Conservation (phyloP, 805 yeast genomes). For the Nakazawaea ernobii region DNA sequence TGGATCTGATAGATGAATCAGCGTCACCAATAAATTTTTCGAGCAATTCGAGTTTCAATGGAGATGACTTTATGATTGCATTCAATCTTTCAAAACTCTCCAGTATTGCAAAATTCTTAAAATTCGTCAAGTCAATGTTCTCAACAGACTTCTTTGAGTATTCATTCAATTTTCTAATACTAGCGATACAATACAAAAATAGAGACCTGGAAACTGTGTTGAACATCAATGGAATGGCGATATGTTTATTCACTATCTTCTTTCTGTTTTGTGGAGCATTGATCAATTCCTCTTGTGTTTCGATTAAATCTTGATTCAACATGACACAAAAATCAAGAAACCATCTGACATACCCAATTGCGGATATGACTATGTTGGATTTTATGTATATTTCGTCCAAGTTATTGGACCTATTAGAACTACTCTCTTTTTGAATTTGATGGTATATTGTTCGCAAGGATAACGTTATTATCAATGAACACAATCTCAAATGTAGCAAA, state of each 20-base stretch:
- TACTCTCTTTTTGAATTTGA: slow-evolving; percentile 52
- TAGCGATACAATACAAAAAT: slow-evolving; percentile 59
- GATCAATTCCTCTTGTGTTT: slow-evolving; percentile 28
- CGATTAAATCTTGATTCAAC: slow-evolving; percentile 65
- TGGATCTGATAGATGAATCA: slow-evolving; percentile 25
- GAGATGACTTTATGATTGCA: slow-evolving; percentile 41
- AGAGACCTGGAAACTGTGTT: slow-evolving; percentile 68
- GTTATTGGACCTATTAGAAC: slow-evolving; percentile 26
- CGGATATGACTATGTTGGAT: slow-evolving; percentile 56
- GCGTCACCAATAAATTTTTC: slow-evolving; percentile 11
- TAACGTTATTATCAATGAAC: slow-evolving; percentile 66
- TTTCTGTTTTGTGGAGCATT: slow-evolving; percentile 18
- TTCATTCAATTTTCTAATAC: slow-evolving; percentile 57
- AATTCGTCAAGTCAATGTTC: slow-evolving; percentile 31
- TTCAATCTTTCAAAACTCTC: slow-evolving; percentile 49
- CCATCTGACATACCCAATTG: slow-evolving; percentile 84
- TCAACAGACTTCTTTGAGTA: slow-evolving; percentile 52
- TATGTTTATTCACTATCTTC: slow-evolving; percentile 19
- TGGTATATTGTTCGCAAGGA: slow-evolving; percentile 55
- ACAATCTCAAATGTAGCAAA: slow-evolving; percentile 60
- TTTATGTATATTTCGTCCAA: slow-evolving; percentile 49
- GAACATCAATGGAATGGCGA: slow-evolving; percentile 54
- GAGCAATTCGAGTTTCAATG: slow-evolving; percentile 39
- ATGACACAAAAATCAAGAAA: slow-evolving; percentile 70
- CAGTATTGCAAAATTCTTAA: slow-evolving; percentile 36